Evolutionary conservation across 2,329 filamentous ascomycete genomes (phyloP).

Genomic region (Aspergillus sp.): DNA sequence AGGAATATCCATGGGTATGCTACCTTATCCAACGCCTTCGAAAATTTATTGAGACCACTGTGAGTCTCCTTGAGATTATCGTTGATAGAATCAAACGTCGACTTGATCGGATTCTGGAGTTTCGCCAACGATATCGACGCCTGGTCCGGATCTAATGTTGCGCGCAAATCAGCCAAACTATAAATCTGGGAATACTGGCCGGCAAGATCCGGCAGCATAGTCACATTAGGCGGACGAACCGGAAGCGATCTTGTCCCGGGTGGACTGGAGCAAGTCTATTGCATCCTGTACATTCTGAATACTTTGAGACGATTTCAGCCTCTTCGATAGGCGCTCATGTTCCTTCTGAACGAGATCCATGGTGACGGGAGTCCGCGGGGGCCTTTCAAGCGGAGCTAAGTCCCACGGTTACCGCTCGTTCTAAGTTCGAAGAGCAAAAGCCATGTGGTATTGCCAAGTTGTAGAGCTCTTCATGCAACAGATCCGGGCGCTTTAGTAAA

Average conservation of each 20-base stretch:
- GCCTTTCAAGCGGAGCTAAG: slow-evolving; percentile 13
- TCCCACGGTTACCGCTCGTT: slow-evolving; percentile 29
- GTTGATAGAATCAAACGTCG: slow-evolving; percentile 76
- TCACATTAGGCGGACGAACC: slow-evolving; percentile 50
- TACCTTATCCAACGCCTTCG: slow-evolving; percentile 81
- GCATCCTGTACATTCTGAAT: slow-evolving; percentile 80
- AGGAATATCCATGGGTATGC: not conserved
- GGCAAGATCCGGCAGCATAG: not conserved
- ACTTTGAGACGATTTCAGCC: slow-evolving; percentile 67
- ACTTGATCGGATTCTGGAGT: slow-evolving; percentile 81
- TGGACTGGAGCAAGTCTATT: slow-evolving; percentile 72
- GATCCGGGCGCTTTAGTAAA: not conserved
- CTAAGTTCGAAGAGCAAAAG: slow-evolving; percentile 17
- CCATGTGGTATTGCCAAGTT: slow-evolving; percentile 21
- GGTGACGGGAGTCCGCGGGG: slow-evolving; percentile 11
- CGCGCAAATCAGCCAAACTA: slow-evolving; percentile 7
- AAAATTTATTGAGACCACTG: slow-evolving; percentile 77
- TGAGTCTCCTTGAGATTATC: slow-evolving; percentile 81
- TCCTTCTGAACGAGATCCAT: slow-evolving; percentile 72
- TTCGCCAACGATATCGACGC: slow-evolving; percentile 75
- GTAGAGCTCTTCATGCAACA: not conserved
- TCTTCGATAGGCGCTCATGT: slow-evolving; percentile 68
- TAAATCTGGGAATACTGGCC: not conserved
- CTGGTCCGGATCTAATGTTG: slow-evolving; percentile 61
- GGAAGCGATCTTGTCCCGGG: slow-evolving; percentile 70